Base-by-base conservation (phyloP, 1,139 yeast species). In the Saccharomycopsis hybrid region DNA sequence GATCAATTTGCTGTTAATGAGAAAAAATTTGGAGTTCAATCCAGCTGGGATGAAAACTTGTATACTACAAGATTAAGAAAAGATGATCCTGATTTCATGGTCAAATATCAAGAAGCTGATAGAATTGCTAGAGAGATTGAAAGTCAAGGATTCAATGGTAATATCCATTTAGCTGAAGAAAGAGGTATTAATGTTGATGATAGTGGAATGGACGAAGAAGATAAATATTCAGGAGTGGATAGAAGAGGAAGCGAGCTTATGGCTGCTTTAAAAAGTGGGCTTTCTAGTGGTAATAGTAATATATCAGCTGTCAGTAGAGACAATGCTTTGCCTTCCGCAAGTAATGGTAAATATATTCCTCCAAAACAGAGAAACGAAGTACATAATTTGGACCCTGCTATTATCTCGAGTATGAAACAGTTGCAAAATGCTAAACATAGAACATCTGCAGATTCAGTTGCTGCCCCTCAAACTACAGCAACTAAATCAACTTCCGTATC, bases 1-100 rank as follows among this genome's bases (percentile, higher is more conserved):
- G 97, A 92, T 67, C 99, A 92, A 68, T 92, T 92, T 68, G 85
- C 87, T 51, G 95, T 80, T 18, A 92, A 94, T 65, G 84, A 87
- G 65, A 77, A 80, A 56, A 85, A 85, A 67, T 92, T 92, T 65
- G 97, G 97, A 39, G 85, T 92, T 47, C 84, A 78, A 56, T 82
- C 96, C 0, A 78, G 88, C 18, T 92, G 81, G 65, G 95, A 92
- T 65, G 99, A 92, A 66, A 82, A 83, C 63, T 72, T 85, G 58
- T 92, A 92, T 66, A 94, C 98, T 28, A 90, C 97, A 1, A 78
- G 79, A 56, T 82, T 92, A 60, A 79, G 90, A 63, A 83, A 74
- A 48, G 66, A 74, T 40, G 86, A 84, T 51, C 92, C 96, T 9
- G 88, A 85, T 58, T 94, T 79, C 63, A 68, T 74, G 45, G 75